Evolutionary conservation across 2,329 filamentous ascomycete species (phyloP).

Genomic region (Talaromyces sp.): DNA sequence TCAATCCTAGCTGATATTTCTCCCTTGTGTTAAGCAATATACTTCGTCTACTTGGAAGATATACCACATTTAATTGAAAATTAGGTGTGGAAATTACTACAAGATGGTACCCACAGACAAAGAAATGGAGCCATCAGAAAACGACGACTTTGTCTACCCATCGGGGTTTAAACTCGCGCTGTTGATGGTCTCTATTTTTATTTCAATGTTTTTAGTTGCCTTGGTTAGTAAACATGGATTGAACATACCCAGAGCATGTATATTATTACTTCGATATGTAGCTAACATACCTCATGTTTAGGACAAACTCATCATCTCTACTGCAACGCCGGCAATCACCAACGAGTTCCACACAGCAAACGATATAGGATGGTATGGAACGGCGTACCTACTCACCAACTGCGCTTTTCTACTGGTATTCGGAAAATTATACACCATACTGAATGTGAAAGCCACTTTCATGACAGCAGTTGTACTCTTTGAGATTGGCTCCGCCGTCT

Average conservation of each 20-base stretch:
- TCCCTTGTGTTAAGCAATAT: neutral
- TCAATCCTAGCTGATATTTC: neutral
- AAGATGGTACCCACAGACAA: neutral
- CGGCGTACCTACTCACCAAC: constrained; percentile 41
- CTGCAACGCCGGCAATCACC: constrained; percentile 4
- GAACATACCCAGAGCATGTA: neutral
- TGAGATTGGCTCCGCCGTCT: constrained; percentile 43
- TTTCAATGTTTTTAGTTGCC: constrained; percentile 5
- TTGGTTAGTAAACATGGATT: neutral
- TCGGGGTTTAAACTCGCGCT: neutral
- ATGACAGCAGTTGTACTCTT: constrained; percentile 39
- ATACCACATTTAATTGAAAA: neutral
- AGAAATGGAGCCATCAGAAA: neutral
- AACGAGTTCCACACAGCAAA: constrained; percentile 3
- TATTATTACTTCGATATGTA: neutral
- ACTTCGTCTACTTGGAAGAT: neutral
- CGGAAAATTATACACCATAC: constrained; percentile 36
- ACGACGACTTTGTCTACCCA: neutral
- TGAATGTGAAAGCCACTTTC: constrained; percentile 18
- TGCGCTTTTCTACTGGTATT: constrained; percentile 28
- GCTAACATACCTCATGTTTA: neutral
- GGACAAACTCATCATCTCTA: constrained; percentile 9
- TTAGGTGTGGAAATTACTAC: neutral
- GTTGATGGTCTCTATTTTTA: constrained; percentile 1
- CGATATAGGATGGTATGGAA: constrained; percentile 9